These are phyloP conservation scores for Phlyctochytrium planicorne DNA, from an alignment of 192 early-diverging fungal species.

Conservation along the genomic window DNA sequence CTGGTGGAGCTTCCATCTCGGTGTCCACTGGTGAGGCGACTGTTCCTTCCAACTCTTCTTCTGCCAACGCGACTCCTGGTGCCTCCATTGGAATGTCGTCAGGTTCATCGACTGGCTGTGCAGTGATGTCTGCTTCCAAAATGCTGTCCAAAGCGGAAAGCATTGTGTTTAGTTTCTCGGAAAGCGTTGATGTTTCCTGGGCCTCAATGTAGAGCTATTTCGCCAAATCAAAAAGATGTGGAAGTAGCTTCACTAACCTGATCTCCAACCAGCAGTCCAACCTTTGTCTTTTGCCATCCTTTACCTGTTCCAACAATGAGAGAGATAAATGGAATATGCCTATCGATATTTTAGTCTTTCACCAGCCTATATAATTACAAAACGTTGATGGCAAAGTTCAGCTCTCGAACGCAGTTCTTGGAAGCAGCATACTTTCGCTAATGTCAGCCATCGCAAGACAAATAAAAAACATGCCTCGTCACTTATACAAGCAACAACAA, in stretches of 20 bases:
- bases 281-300: slow-evolving; percentile 29
- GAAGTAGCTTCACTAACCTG: not conserved
- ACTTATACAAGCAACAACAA: slow-evolving; percentile 15
- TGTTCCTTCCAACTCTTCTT: too few species aligned
- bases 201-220: slow-evolving; percentile 19
- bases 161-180: not conserved
- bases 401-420: slow-evolving; percentile 23
- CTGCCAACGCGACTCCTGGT: too few species aligned
- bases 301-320: slow-evolving; percentile 19
- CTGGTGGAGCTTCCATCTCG: too few species aligned
- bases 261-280: not conserved
- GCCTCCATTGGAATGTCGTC: not conserved
- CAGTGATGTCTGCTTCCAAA: too few species aligned
- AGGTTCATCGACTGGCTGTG: not conserved
- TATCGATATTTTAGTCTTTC: not conserved
- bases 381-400: slow-evolving; percentile 24
- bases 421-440: slow-evolving; percentile 16
- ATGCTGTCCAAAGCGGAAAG: slow-evolving; percentile 7
- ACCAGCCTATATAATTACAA: slow-evolving; percentile 6
- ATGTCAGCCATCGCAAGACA: too few species aligned
- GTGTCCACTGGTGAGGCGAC: too few species aligned
- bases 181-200: not conserved
- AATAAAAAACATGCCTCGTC: too few species aligned
- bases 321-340: slow-evolving; percentile 18
- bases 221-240: slow-evolving; percentile 15